Evolutionary conservation across 1,284 basidiomycete species (phyloP).

Genomic region (Irpex lacteus): DNA sequence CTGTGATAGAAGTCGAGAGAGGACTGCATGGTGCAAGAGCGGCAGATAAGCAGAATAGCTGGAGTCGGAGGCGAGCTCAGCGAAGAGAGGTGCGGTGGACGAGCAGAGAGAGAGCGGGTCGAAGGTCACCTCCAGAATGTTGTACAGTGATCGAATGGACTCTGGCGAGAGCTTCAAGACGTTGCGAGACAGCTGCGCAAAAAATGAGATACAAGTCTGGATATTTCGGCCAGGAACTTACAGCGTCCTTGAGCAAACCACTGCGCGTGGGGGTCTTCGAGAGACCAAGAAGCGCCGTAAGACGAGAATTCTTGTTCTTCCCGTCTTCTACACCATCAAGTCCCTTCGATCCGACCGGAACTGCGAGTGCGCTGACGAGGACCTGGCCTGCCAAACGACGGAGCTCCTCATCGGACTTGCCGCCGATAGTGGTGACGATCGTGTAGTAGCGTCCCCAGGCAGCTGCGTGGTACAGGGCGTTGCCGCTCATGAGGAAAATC

Average conservation of each 20-base stretch:
- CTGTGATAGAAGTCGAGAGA: constrained; percentile 92
- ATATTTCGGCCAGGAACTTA: constrained; percentile 36
- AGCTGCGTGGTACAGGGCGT: constrained; percentile 95
- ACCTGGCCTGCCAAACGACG: constrained; percentile 88
- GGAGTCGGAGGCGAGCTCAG: constrained; percentile 54
- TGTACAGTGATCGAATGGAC: constrained; percentile 80
- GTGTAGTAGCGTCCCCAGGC: constrained; percentile 90
- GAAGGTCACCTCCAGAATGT: constrained; percentile 92
- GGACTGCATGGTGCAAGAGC: constrained; percentile 88
- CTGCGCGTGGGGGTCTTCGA: constrained; percentile 84
- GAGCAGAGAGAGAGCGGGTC: constrained; percentile 90
- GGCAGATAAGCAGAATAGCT: constrained; percentile 82
- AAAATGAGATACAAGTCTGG: constrained; percentile 4
- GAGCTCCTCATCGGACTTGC: constrained; percentile 77
- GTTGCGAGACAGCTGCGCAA: constrained; percentile 71
- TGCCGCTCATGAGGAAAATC: constrained; percentile 94
- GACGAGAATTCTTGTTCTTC: constrained; percentile 73
- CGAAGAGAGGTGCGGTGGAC: constrained; percentile 81
- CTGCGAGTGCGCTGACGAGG: constrained; percentile 89
- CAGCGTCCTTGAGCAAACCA: constrained; percentile 84
- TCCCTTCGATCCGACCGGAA: constrained; percentile 78
- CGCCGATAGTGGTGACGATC: constrained; percentile 63
- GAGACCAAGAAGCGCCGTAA: constrained; percentile 88
- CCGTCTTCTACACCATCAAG: constrained; percentile 70
- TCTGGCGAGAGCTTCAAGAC: constrained; percentile 83